Base-by-base conservation (phyloP, 495 filamentous ascomycete species). In the Talaromyces ruber region DNA sequence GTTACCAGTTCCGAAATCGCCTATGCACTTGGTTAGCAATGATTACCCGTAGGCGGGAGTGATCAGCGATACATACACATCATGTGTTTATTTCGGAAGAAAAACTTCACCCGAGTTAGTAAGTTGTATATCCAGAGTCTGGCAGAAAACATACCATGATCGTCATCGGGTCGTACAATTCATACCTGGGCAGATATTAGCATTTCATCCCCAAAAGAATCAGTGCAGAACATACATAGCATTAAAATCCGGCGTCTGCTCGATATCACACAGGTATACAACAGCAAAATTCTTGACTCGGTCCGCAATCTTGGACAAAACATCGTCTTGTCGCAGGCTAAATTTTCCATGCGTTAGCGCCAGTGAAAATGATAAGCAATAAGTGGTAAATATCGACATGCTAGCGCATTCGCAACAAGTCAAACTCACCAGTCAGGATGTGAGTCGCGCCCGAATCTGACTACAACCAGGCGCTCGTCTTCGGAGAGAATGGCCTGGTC, bases 11-110 rank as follows among this genome's bases (percentile, higher is more conserved):
- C 94, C 93, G 65, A 96, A 94, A 85, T 97, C 94, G 72, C 88
- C 63, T 64, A 43, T 21, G 1, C 39, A 4, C 34, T 30, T n/a
- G 56, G 51, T 43, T 37, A 58, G 37, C 22, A 2, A 34, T n/a
- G n/a, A 21, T 6, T 8, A 34, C 34, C 9, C 2, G 56, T 4
- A 7, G n/a, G 9, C 29, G 25, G 25, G 45, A 2, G n/a, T n/a
- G n/a, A 47, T 0, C 34, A 14, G 54, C 6, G 9, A 60, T 29
- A 64, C 63, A 26, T 56, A 64, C 77, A 93, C 90, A 95, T 94
- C 88, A 98, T 98, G 74, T 98, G 92, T 74, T 97, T 98, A 72
- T 98, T 98, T 54, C 94, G 84, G 76, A 93, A 98, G 82, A 98
- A 98, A 81, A 94, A 97, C 64, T 65, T 45, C 24, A 52, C 14